Conservation (phyloP, 208 protist species). For the Hexamita inflata region DNA sequence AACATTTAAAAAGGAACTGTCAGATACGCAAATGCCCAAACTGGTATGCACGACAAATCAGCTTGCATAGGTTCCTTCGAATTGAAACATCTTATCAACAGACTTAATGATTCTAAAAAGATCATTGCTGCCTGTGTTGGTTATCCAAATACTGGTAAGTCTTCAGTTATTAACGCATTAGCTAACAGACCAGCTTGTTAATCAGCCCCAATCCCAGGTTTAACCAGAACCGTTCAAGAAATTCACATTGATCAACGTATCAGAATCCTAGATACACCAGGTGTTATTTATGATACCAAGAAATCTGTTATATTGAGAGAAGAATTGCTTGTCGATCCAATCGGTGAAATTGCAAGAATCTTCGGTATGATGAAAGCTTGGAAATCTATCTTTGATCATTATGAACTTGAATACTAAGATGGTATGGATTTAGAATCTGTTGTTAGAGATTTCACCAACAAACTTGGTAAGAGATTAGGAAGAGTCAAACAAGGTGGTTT, state of each 20-base stretch:
- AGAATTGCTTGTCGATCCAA: slow-evolving; percentile 36
- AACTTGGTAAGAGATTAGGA: no score
- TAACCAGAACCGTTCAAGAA: slow-evolving; percentile 34
- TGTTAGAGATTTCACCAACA: no score
- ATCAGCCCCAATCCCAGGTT: slow-evolving; percentile 35
- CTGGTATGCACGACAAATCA: not conserved
- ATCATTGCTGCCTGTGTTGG: slow-evolving; percentile 22
- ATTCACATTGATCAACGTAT: slow-evolving; percentile 39
- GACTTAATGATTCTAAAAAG: not conserved
- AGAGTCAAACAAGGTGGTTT: no score
- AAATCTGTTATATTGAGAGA: slow-evolving; percentile 37
- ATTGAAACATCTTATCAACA: slow-evolving; percentile 35
- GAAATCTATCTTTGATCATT: no score
- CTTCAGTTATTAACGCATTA: slow-evolving; percentile 43
- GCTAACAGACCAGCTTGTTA: slow-evolving; percentile 13
- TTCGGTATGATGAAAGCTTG: slow-evolving; percentile 29
- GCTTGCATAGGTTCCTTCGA: slow-evolving; percentile 33
- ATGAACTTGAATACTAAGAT: no score
- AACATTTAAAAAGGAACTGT: not conserved
- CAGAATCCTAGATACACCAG: slow-evolving; percentile 40
- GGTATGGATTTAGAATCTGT: no score
- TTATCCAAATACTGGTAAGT: slow-evolving; percentile 45
- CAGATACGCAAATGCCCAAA: not conserved
- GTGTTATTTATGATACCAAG: slow-evolving; percentile 36
- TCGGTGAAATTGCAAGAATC: slow-evolving; percentile 36